These are phyloP conservation scores for Erucastrum elatum DNA, from an alignment of 345 rosid genomes.

Conservation along the genomic window DNA sequence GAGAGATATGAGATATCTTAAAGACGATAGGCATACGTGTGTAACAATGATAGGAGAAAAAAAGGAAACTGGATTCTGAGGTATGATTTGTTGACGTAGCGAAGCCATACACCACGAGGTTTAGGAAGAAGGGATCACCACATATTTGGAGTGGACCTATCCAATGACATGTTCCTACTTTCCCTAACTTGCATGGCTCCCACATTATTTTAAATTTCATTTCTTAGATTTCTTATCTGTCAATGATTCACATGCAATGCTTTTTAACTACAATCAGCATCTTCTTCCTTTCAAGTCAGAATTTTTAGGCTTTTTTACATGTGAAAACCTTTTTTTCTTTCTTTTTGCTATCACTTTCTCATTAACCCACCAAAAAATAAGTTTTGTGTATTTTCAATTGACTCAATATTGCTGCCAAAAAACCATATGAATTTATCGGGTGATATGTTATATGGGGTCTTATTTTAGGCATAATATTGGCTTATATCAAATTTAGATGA, in stretches of 20 bases:
- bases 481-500: background rate
- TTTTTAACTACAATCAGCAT: conserved; percentile 14
- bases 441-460: background rate
- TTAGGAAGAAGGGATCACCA: conserved; percentile 22
- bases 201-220: background rate
- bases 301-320: conserved; percentile 37
- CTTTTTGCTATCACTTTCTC: conserved; percentile 4
- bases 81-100: conserved; percentile 30
- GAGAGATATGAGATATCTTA: conserved; percentile 22
- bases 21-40: conserved; percentile 36
- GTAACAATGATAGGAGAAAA: background rate
- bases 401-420: too few species aligned
- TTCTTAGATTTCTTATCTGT: conserved; percentile 28
- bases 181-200: conserved; percentile 25
- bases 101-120: conserved; percentile 26
- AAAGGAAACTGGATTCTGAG: conserved; percentile 16
- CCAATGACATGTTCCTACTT: conserved; percentile 36
- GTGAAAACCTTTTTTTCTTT: background rate
- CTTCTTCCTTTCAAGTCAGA: conserved; percentile 28
- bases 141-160: conserved; percentile 27
- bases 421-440: background rate
- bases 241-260: conserved; percentile 37
- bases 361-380: background rate
- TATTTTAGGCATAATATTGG: too few species aligned
- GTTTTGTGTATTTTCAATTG: too few species aligned